Evolutionary conservation across 352 stramenopile genomes (phyloP).

Genomic region (Phytophthora crassamura): DNA sequence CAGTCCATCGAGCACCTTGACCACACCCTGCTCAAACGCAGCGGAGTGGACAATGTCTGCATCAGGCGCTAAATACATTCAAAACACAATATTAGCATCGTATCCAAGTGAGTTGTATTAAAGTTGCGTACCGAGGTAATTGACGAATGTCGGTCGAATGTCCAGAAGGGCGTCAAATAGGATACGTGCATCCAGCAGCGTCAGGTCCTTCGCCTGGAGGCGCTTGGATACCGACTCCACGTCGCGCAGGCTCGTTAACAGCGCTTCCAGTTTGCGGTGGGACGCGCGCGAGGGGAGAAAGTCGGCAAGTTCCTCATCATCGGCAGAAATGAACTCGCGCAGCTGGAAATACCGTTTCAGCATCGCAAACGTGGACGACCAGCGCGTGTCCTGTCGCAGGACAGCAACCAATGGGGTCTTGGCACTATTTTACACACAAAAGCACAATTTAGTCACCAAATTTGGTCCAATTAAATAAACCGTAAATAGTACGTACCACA

Average conservation of each 20-base stretch:
- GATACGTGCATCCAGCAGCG: neutral
- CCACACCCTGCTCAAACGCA: no score
- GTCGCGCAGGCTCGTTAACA: neutral
- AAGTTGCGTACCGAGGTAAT: neutral
- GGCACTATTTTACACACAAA: constrained; percentile 17
- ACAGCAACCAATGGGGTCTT: neutral
- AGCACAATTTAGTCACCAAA: constrained; percentile 16
- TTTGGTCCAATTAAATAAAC: no score
- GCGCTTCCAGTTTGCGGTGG: neutral
- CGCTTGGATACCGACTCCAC: constrained; percentile 1
- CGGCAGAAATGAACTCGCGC: neutral
- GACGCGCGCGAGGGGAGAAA: neutral
- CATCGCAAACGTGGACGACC: neutral
- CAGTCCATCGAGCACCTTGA: no score
- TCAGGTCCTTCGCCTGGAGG: neutral
- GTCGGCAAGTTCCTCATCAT: neutral
- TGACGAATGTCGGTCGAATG: neutral
- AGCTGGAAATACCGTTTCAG: neutral
- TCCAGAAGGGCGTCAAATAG: neutral
- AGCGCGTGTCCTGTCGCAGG: neutral
- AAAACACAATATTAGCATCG: neutral
- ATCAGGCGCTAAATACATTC: no score
- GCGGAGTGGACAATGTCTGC: neutral
- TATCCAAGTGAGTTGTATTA: neutral
- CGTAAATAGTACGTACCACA: no score